A percentile compares a stretch with the other conserved stretches of the same genome.
Evolutionary conservation across 768 basidiomycete species (phyloP).

Genomic region (Mycena albidolilacea): DNA sequence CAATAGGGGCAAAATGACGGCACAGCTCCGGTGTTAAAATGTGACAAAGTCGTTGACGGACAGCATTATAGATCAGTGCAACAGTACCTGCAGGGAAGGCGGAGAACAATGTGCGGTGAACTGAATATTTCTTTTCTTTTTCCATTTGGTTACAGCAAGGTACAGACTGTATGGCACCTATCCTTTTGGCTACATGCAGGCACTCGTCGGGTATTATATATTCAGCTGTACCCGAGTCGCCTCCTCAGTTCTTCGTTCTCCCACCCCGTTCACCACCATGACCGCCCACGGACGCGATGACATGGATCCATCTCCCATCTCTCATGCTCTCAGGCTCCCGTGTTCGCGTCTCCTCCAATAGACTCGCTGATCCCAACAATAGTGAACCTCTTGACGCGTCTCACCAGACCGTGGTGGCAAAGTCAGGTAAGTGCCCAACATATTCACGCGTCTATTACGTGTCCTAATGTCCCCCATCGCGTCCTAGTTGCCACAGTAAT

Average conservation of each 20-base stretch:
- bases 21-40: no score
- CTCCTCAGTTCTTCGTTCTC: slow-evolving; percentile 5
- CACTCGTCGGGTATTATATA: neutral
- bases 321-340: neutral
- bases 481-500: neutral
- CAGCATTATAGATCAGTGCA: no score
- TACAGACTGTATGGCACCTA: neutral
- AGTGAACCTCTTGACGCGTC: slow-evolving; percentile 1
- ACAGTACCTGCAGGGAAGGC: no score
- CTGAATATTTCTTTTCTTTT: no score
- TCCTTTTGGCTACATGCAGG: neutral
- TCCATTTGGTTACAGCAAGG: no score
- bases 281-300: neutral
- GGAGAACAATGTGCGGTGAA: no score
- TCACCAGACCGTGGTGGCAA: slow-evolving; percentile 1
- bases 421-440: slow-evolving; percentile 6
- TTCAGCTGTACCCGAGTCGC: neutral
- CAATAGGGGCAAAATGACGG: no score
- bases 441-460: neutral
- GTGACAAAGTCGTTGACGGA: no score
- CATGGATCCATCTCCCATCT: slow-evolving; percentile 1
- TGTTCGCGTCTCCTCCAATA: neutral
- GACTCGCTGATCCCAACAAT: slow-evolving; percentile 14
- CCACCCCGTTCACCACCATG: neutral
- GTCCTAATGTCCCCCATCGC: neutral